Evolutionary conservation across 257 asterid species (phyloP), one percentile per base, ranked within the genome.

Genomic region (Solanum sejunctum): DNA sequence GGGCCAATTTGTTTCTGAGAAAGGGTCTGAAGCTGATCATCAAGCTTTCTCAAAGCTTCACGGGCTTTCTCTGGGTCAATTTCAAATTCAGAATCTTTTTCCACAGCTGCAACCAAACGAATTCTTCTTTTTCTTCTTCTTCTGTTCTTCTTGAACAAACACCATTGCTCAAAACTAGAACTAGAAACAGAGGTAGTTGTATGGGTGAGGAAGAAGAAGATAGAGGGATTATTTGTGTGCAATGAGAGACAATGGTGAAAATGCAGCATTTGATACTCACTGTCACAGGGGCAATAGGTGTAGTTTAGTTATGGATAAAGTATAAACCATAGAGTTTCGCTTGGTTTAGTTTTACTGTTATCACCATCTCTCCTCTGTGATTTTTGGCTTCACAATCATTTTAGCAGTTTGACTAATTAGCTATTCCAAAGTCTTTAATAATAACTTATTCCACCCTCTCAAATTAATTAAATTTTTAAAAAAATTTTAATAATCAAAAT

Each of bases 21-120:
- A 81, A 93, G 81, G 56, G 98, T 89, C 64, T 89, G 93, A 41
- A 95, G 87, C 90, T 95, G 92, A 66, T 92, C 93, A 85, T 95
- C 98, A 43, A 95, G 98, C 89, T 93, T 88, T 87, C 90, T 90
- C 84, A 95, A 86, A 78, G 98, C 97, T 88, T 92, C 96, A 60
- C 96, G 98, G 54, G 98, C 98, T 89, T 92, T 90, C 8, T 90
- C 96, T 10, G 87, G 86, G 86, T 95, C 97, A 16, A 92, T 88
- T 87, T 92, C 95, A 41, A 87, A 92, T n/a, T 92, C 95, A 2
- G 98, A 90, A n/a, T 93, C 97, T 71, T 84, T 89, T 20, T 91
- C 93, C 85, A 85, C 85, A 4, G 90, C 94, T 79, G 54, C 6
- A 69, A 66, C 55, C 54, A 72, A 23, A 77, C 16, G 66, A 67